Base-by-base conservation (phyloP, 2,329 filamentous ascomycete species). In the Helminthosporium solani region DNA sequence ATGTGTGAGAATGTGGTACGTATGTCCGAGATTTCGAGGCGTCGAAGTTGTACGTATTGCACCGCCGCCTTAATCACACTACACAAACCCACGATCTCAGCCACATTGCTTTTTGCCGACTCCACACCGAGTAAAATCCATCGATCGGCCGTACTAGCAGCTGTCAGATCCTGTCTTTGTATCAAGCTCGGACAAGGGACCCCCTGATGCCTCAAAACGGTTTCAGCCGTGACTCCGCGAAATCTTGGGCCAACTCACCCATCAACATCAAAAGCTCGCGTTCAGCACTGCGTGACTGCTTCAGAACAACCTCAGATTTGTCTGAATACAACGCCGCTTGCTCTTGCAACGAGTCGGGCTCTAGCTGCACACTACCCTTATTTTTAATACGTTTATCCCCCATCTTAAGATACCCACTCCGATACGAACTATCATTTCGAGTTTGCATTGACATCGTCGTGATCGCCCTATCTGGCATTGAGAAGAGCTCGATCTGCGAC, bases 121-220 rank as follows among this genome's bases (percentile, higher is more conserved):
- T 14, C n/a, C 35, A 7, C 6, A 9, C 34, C 14, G n/a, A 16
- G 19, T 15, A 14, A 3, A n/a, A 38, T 25, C 35, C 20, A 4
- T 14, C n/a, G 21, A 27, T 8, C 28, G 23, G 12, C 44, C 46
- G 38, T 34, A 43, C 44, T 39, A 49, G 40, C 52, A 41, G 53
- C 54, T 56, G 50, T 52, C 46, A 44, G 49, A 44, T 38, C 33
- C 40, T 46, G 37, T 52, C 50, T 44, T 28, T 35, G 60, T 63
- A 53, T 53, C 58, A 60, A 55, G 41, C 27, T 46, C 42, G 41
- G 46, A 44, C 51, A 53, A 43, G 53, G 44, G 43, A 46, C 47
- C 47, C 52, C 51, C 53, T 57, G 42, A 37, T 60, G 66, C 67
- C 56, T 64, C 64, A 69, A 52, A 25, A 53, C 38, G 38, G 64